These are phyloP conservation scores for Cyamopsis tetragonoloba DNA, from an alignment of 306 rosid species.

Conservation along the genomic window DNA sequence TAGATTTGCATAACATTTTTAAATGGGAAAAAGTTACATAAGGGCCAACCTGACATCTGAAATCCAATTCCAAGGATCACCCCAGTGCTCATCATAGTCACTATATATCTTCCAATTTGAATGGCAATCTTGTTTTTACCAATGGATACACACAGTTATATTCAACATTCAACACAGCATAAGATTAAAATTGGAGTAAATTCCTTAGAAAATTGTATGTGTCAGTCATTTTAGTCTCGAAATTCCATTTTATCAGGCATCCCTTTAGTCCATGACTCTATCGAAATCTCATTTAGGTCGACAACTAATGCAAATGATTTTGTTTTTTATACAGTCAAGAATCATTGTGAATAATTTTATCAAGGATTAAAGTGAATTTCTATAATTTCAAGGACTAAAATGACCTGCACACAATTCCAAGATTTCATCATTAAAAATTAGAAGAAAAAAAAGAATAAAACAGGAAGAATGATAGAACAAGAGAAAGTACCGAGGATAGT, in stretches of 20 bases:
- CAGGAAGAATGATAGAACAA: background rate
- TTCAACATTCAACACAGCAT: slow-evolving; percentile 16
- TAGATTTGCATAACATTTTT: background rate
- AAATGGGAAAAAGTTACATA: slow-evolving; percentile 13
- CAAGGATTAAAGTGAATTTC: no score
- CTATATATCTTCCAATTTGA: slow-evolving; percentile 89
- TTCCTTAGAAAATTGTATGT: no score
- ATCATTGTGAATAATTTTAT: no score
- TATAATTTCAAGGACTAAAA: no score
- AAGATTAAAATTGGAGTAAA: background rate
- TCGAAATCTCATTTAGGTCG: no score
- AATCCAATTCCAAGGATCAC: slow-evolving; percentile 77
- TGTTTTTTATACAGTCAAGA: no score
- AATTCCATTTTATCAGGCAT: no score
- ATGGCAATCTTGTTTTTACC: slow-evolving; percentile 54
- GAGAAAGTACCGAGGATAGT: slow-evolving; percentile 46
- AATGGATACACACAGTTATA: slow-evolving; percentile 17
- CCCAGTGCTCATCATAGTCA: slow-evolving; percentile 98
- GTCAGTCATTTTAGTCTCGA: no score
- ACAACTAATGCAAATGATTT: no score
- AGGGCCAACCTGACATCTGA: slow-evolving; percentile 78
- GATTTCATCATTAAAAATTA: no score
- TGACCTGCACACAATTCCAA: no score
- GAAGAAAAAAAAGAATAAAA: background rate
- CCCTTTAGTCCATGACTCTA: no score